Percentiles rank a stretch among this genome's conserved stretches.
Evolutionary conservation across 2,329 filamentous ascomycete species (phyloP).

Genomic region (Pseudocercospora macadamiae): DNA sequence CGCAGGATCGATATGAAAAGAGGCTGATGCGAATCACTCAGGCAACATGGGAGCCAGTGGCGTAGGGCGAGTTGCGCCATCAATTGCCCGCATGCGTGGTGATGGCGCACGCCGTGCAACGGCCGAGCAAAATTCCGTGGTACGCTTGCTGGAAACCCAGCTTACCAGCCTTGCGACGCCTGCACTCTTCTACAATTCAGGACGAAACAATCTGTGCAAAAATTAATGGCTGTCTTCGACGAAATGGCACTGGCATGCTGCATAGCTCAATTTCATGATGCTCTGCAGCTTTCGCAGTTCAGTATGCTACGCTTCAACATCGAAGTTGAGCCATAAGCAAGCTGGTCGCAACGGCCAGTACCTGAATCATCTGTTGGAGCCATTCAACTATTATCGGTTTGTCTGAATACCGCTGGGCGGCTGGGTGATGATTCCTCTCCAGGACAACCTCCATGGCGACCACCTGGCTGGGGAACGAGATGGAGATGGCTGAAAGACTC

Average conservation of each 20-base stretch:
- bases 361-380: neutral
- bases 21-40: neutral
- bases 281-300: too few species aligned
- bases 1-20: too few species aligned
- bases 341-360: neutral
- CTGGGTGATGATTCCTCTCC: neutral
- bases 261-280: too few species aligned
- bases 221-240: too few species aligned
- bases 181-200: neutral
- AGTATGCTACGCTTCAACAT: too few species aligned
- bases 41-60: neutral
- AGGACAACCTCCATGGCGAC: neutral
- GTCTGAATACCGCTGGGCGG: neutral
- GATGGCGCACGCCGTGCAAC: neutral
- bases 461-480: neutral
- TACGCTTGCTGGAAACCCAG: neutral
- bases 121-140: neutral
- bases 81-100: neutral
- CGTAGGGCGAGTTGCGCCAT: neutral
- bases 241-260: too few species aligned
- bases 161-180: neutral
- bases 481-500: neutral
- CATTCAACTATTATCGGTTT: neutral
- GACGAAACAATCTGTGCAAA: neutral
- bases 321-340: too few species aligned